Evolutionary conservation across 1,139 yeast genomes (phyloP).

Genomic region (Kodamaea plutei): DNA sequence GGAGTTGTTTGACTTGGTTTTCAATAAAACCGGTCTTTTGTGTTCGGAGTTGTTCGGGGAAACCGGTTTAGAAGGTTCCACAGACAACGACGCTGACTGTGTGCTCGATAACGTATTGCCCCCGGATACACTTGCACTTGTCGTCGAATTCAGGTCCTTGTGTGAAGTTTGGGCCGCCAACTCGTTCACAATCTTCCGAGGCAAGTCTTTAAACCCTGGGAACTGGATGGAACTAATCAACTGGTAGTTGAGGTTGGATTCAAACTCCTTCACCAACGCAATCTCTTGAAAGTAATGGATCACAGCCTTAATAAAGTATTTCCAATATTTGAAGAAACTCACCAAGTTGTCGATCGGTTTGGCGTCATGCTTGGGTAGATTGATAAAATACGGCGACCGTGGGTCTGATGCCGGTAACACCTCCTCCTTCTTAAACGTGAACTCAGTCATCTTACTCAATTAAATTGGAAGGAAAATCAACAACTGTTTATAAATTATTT

Average conservation of each 20-base stretch:
- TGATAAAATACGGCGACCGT: conserved; percentile 37
- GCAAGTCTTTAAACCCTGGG: conserved; percentile 43
- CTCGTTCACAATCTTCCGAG: conserved; percentile 17
- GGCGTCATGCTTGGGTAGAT: conserved; percentile 37
- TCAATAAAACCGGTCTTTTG: conserved; percentile 30
- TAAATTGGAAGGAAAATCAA: not conserved
- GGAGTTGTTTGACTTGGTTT: conserved; percentile 30
- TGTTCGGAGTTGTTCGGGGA: conserved; percentile 5
- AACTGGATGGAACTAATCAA: conserved; percentile 59
- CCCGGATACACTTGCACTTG: not conserved
- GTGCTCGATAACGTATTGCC: no score
- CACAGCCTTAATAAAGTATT: conserved; percentile 60
- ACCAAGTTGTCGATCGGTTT: conserved; percentile 50
- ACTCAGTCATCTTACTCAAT: conserved; percentile 5
- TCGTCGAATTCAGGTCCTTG: not conserved
- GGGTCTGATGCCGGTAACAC: conserved; percentile 35
- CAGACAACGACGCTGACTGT: not conserved
- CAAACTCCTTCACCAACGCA: conserved; percentile 63
- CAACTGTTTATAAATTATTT: not conserved
- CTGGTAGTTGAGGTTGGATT: conserved; percentile 60
- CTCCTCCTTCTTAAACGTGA: conserved; percentile 24
- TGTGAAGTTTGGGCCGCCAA: conserved; percentile 1
- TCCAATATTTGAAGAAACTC: conserved; percentile 66
- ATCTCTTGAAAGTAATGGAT: conserved; percentile 60
- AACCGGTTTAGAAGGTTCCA: not conserved